These are phyloP conservation scores for Pyrenochaeta sp. DNA, from an alignment of 2,329 filamentous ascomycete genomes.

Conservation along the genomic window DNA sequence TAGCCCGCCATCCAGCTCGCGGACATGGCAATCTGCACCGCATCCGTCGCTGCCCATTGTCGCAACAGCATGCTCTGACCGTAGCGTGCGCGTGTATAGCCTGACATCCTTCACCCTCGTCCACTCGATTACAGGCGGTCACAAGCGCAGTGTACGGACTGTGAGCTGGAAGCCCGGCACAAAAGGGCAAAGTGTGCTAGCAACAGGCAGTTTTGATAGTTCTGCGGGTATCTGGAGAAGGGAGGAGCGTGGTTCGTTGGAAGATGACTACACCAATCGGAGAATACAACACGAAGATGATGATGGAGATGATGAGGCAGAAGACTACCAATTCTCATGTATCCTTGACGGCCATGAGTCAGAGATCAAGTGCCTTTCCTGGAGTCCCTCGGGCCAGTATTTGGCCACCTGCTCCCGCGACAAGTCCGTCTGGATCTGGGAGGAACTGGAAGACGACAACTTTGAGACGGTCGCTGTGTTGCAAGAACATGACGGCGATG, in stretches of 20 bases:
- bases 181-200: constrained; percentile 73
- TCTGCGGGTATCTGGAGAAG: constrained; percentile 75
- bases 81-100: constrained; percentile 88
- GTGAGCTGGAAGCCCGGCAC: constrained; percentile 84
- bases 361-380: constrained; percentile 84
- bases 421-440: constrained; percentile 98
- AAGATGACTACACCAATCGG: constrained; percentile 35
- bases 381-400: constrained; percentile 76
- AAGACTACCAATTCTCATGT: constrained; percentile 92
- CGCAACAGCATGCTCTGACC: constrained; percentile 86
- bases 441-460: constrained; percentile 93
- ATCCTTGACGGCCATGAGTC: constrained; percentile 95
- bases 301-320: constrained; percentile 67
- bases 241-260: constrained; percentile 71
- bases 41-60: constrained; percentile 89
- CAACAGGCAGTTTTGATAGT: constrained; percentile 92
- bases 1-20: constrained; percentile 62
- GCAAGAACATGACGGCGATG: constrained; percentile 93
- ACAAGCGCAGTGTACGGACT: constrained; percentile 87
- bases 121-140: constrained; percentile 82
- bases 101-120: constrained; percentile 81
- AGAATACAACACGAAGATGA: constrained; percentile 43
- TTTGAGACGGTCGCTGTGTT: constrained; percentile 96
- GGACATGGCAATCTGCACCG: constrained; percentile 85
- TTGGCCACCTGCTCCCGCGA: constrained; percentile 92